Evolutionary conservation across 768 basidiomycete genomes (phyloP), one percentile per base, ranked within the genome.

Genomic region (Podaxis sp.): DNA sequence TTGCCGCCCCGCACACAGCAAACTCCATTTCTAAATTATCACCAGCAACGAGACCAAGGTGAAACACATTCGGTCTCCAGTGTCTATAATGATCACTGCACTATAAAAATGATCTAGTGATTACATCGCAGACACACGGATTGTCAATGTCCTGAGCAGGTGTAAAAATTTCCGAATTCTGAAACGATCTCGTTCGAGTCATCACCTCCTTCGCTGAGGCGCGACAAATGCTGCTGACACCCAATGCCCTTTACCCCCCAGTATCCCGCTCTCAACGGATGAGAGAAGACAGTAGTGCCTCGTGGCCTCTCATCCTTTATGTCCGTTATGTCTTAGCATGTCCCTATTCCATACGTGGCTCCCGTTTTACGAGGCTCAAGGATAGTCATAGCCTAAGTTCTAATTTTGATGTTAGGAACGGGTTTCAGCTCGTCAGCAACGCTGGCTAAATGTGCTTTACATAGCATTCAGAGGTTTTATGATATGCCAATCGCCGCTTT

Each of bases 231-330:
- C 19, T 46, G 19, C 4, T 46, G 44, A 19, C 2, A 6, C 44
- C 44, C 9, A 17, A 5, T 19, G n/a, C 44, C 19, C n/a, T n/a
- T 22, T 46, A 19, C 17, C 4, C 9, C 36, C 51, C 24, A 11
- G 13, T 19, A 19, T n/a, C 40, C 60, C 61, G 61, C 40, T 4
- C n/a, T 1, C 19, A 36, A 48, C 61, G 61, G 61, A 61, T 15
- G 59, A 42, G 33, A 33, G 33, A 33, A 33, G 33, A 33, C 33
- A 33, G 33, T n/a, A 42, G 39, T 12, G 12, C 52, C 52, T 53
- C 59, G 39, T n/a, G 40, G 40, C 28, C 17, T 42, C 40, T n/a
- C 36, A 52, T 26, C n/a, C 51, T 28, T 51, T 52, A 30, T 59
- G n/a, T 49, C 38, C 30, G 24, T 36, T 61, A 46, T 24, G 28